Percentiles rank a stretch among this genome's conserved stretches.
phyloP scores from a whole-genome alignment of 345 rosid genomes.

The Acer saccharum region DNA sequence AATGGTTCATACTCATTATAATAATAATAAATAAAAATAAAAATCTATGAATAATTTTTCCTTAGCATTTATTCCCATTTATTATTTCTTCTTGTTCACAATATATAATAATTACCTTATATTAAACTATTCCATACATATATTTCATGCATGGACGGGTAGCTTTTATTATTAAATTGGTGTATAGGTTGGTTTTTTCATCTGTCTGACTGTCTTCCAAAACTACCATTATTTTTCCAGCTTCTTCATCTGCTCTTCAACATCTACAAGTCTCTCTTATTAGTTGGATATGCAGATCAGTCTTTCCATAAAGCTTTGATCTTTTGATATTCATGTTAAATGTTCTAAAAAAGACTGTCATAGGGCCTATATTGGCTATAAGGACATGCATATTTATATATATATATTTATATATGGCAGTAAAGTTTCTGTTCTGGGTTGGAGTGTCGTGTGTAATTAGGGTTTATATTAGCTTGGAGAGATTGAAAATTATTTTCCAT shows the following conservation, averaged over 20 bases:
- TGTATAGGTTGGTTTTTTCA: conserved; percentile 18
- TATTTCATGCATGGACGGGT: conserved; percentile 7
- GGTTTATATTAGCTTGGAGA: conserved; percentile 13
- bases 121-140: neutral
- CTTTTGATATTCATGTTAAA: conserved; percentile 1
- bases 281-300: conserved; percentile 18
- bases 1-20: conserved; percentile 7
- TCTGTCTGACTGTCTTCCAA: conserved; percentile 21
- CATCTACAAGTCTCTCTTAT: conserved; percentile 45
- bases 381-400: neutral
- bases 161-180: neutral
- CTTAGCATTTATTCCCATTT: neutral
- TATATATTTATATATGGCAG: neutral
- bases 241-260: conserved; percentile 47
- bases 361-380: conserved; percentile 18
- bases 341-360: conserved; percentile 5
- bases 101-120: too few species aligned
- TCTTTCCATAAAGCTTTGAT: conserved; percentile 11
- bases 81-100: too few species aligned
- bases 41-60: neutral
- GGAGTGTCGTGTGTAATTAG: conserved; percentile 32
- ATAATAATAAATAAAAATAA: too few species aligned
- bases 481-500: conserved; percentile 25
- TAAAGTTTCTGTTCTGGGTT: conserved; percentile 1
- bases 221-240: conserved; percentile 28